Evolutionary conservation across 805 yeast species (phyloP).

Genomic region (Starmerella ratchasimensis): DNA sequence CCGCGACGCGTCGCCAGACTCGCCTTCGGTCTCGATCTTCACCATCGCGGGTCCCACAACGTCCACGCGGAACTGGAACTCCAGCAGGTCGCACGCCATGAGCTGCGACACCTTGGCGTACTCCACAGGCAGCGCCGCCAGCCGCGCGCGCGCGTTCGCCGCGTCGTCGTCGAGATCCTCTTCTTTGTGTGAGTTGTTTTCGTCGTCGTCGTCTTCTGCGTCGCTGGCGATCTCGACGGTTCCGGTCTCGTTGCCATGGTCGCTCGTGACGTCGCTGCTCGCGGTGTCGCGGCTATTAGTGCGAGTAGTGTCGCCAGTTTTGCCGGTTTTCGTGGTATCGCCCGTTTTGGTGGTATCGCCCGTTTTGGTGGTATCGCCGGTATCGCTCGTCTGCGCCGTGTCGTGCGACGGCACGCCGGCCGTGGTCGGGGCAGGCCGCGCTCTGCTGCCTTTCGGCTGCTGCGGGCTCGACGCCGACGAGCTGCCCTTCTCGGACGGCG

Average conservation of each 20-base stretch:
- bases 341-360: no score
- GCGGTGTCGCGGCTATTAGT: no score
- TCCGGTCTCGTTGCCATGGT: no score
- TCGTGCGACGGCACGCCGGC: no score
- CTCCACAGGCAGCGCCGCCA: conserved; percentile 34
- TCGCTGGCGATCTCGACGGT: no score
- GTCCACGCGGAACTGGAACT: conserved; percentile 56
- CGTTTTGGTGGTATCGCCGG: no score
- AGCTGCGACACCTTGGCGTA: conserved; percentile 71
- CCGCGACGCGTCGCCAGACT: background rate
- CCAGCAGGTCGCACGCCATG: conserved; percentile 43
- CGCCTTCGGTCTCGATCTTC: background rate
- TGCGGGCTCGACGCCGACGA: background rate
- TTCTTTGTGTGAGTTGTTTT: background rate
- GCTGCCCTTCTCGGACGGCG: background rate
- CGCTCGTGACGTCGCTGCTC: no score
- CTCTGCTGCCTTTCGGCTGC: background rate
- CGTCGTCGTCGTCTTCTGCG: background rate
- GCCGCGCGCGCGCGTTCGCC: conserved; percentile 3
- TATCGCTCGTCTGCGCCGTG: no score
- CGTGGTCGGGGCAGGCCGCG: background rate
- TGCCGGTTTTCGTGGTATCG: no score
- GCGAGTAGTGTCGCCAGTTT: no score
- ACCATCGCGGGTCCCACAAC: conserved; percentile 43
- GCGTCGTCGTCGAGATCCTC: background rate